A percentile compares a stretch with the other conserved stretches of the same genome.
Conservation (phyloP, 179 eudicot species). For the Amaranthus tricolor region DNA sequence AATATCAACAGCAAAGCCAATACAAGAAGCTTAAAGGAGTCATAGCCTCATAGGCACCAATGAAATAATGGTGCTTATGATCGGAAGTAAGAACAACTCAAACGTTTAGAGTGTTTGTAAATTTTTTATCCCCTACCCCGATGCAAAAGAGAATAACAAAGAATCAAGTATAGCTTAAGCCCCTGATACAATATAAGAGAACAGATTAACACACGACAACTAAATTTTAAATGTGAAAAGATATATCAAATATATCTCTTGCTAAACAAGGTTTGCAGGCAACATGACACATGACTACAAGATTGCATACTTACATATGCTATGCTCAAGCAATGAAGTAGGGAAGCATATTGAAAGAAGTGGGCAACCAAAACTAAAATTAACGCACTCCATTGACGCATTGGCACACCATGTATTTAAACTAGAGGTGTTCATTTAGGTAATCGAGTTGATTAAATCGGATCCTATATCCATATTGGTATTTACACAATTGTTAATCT, state of each 20-base stretch:
- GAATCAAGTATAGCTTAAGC: background rate
- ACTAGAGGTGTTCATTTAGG: too few relatives aligned
- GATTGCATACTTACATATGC: background rate
- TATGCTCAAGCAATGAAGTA: background rate
- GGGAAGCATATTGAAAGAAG: too few relatives aligned
- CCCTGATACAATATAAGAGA: background rate
- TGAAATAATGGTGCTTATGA: background rate
- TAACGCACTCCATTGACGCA: too few relatives aligned
- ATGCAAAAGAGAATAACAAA: background rate
- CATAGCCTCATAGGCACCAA: background rate
- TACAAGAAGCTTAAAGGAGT: background rate
- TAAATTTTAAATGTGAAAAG: background rate
- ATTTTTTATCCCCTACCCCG: background rate
- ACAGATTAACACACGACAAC: background rate
- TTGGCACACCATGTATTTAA: too few relatives aligned
- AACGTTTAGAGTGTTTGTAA: background rate
- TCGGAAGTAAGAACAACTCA: background rate
- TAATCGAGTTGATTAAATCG: too few relatives aligned
- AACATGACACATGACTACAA: background rate
- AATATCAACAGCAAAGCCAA: background rate
- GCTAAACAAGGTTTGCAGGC: background rate
- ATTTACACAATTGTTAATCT: too few relatives aligned
- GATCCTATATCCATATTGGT: too few relatives aligned
- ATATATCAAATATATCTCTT: background rate
- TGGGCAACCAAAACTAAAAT: too few relatives aligned